These are phyloP conservation scores for Fusarium dlaminii DNA, from an alignment of 2,329 filamentous ascomycete species.

Conservation along the genomic window DNA sequence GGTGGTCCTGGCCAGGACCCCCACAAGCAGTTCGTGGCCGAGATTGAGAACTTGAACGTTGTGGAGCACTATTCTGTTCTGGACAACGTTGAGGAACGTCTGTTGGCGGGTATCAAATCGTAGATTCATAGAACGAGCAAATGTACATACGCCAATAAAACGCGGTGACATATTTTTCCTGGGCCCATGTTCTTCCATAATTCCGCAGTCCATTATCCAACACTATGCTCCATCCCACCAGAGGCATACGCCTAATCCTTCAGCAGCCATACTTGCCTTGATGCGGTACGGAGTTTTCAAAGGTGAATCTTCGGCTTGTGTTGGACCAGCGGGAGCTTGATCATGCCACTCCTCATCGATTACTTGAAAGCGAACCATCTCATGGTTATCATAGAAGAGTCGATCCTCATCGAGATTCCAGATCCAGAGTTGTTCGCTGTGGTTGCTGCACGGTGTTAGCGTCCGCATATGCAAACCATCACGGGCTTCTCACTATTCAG, in stretches of 20 bases:
- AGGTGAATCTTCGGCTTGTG: constrained; percentile 67
- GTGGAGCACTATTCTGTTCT: constrained; percentile 93
- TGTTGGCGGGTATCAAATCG: constrained; percentile 67
- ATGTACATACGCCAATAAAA: constrained; percentile 40
- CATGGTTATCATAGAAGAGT: constrained; percentile 89
- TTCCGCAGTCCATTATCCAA: constrained; percentile 21
- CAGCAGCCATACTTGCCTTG: constrained; percentile 70
- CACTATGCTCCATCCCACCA: constrained; percentile 66
- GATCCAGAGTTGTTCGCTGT: constrained; percentile 82
- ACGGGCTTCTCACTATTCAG: constrained; percentile 68
- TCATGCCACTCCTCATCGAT: constrained; percentile 92
- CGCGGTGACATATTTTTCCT: constrained; percentile 33
- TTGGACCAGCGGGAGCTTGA: constrained; percentile 76
- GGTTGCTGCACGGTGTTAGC: constrained; percentile 61
- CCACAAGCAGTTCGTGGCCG: constrained; percentile 91
- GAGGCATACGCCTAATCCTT: constrained; percentile 69
- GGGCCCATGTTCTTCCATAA: neutral
- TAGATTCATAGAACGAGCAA: constrained; percentile 47
- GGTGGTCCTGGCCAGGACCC: constrained; percentile 94
- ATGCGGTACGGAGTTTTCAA: constrained; percentile 78
- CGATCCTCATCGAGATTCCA: constrained; percentile 80
- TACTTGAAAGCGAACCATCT: constrained; percentile 86
- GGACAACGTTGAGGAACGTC: constrained; percentile 85
- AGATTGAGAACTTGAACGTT: constrained; percentile 95
- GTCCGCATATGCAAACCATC: neutral